Percentiles rank a stretch among this genome's conserved stretches.
Conservation (phyloP, 305 asterid species). For the Fraxinus sp. region DNA sequence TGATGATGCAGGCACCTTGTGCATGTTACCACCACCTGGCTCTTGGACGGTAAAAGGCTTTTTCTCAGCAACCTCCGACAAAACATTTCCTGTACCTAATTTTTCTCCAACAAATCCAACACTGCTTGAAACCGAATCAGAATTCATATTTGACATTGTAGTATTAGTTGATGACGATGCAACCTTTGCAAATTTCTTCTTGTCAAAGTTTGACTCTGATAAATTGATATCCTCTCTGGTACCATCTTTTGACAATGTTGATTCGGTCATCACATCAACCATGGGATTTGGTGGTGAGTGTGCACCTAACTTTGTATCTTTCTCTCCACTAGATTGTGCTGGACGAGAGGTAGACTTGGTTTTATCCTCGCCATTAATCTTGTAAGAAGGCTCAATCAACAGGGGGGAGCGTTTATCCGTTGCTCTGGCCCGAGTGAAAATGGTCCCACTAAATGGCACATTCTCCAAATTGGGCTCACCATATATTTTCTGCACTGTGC, state of each 20-base stretch:
- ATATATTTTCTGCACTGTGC: slow-evolving; percentile 74
- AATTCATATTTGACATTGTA: slow-evolving; percentile 24
- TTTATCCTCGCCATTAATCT: slow-evolving; percentile 67
- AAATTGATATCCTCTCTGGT: not conserved
- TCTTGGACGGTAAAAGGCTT: slow-evolving; percentile 29
- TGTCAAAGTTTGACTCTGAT: not conserved
- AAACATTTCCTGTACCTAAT: not conserved
- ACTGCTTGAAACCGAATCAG: slow-evolving; percentile 18
- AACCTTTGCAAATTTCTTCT: not conserved
- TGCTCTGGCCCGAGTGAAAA: slow-evolving; percentile 39
- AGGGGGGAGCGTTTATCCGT: slow-evolving; percentile 47
- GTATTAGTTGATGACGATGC: not conserved
- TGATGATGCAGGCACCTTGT: not conserved
- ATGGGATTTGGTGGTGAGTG: slow-evolving; percentile 42
- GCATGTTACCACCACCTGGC: slow-evolving; percentile 7
- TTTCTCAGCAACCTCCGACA: slow-evolving; percentile 7
- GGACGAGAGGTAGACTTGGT: slow-evolving; percentile 50
- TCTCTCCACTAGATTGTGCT: slow-evolving; percentile 38
- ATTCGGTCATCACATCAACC: slow-evolving; percentile 43
- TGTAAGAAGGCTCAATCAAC: slow-evolving; percentile 72
- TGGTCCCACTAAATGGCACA: slow-evolving; percentile 55
- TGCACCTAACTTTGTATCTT: slow-evolving; percentile 44
- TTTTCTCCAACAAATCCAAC: not conserved
- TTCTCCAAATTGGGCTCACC: slow-evolving; percentile 65
- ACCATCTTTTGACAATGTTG: not conserved